Conservation (phyloP, 2,329 filamentous ascomycete genomes). For the Ilyonectria robusta region DNA sequence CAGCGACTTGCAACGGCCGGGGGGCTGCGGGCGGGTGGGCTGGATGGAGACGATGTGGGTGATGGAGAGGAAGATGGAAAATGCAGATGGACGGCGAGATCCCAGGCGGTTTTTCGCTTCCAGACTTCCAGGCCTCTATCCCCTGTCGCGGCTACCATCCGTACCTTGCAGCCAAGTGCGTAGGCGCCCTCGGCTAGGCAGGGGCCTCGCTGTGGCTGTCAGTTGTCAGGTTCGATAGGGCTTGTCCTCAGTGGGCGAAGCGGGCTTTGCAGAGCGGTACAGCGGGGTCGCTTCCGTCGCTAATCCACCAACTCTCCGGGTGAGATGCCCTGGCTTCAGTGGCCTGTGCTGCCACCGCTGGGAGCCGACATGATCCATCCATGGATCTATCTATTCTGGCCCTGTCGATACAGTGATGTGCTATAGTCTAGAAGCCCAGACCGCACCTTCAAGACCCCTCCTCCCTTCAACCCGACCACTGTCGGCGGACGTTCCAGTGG, state of each 20-base stretch:
- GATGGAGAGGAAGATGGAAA: background rate
- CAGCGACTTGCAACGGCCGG: slow-evolving; percentile 14
- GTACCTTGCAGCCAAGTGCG: background rate
- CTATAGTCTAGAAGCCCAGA: no score
- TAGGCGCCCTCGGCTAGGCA: slow-evolving; percentile 1
- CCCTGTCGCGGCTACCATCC: no score
- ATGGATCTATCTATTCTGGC: no score
- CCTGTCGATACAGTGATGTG: background rate
- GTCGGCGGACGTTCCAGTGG: slow-evolving; percentile 7
- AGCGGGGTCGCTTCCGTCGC: background rate
- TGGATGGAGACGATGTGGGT: background rate
- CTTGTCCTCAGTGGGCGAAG: background rate
- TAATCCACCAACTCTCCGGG: background rate
- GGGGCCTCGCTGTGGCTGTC: background rate
- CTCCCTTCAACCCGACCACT: background rate
- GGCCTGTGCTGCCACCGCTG: background rate
- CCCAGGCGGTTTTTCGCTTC: no score
- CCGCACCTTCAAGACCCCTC: no score
- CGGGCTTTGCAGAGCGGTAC: slow-evolving; percentile 1
- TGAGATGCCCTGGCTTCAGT: background rate
- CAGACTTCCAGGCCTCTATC: no score
- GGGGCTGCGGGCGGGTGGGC: background rate
- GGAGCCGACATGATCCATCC: background rate
- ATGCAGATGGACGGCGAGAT: background rate
- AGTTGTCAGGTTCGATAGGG: slow-evolving; percentile 1